Evolutionary conservation across 306 rosid species (phyloP), one percentile per base, ranked within the genome.

Genomic region (Cucurbita maxima): DNA sequence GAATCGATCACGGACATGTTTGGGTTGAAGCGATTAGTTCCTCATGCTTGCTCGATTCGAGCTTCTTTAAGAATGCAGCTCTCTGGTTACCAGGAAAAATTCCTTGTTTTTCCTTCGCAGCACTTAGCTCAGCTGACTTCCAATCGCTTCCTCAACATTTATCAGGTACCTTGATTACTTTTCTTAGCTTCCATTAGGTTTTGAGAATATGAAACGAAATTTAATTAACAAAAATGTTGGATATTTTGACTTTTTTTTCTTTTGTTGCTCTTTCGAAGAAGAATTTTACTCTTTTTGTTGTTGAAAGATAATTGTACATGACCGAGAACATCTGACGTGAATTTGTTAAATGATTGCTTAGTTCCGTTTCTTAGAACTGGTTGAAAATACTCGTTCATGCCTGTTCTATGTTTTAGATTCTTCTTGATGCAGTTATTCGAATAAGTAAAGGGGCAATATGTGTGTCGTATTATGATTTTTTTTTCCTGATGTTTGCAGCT

Each of bases 71-170:
- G 78, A 73, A 78, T 75, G 15, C 79, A 79, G 61, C 51, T 58
- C 66, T 18, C 56, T 77, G 68, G 74, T 62, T 81, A 48, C 37
- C 68, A 61, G 8, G 83, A 84, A 59, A 78, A 71, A 58, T 51
- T 76, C 51, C 55, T 62, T 52, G 68, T 82, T 45, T 79, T 82
- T 78, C 85, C 86, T 56, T 74, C 84, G 20, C 81, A 72, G 38
- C 83, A 83, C 83, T 87, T 88, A 20, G 78, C 94, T 85, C 95
- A 79, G 73, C 80, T 79, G 79, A 82, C 83, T 71, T 86, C 92
- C 76, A 85, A 75, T 80, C 97, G 97, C 73, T 94, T 87, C 80
- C 77, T 94, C 75, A 92, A 94, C 82, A 75, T 89, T 82, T 86
- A 84, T 79, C 79, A 91, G 97, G 97, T 92, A 16, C 53, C 50